These are phyloP conservation scores for Chlorella ohadii DNA, from an alignment of 139 green algal genomes.

Conservation along the genomic window DNA sequence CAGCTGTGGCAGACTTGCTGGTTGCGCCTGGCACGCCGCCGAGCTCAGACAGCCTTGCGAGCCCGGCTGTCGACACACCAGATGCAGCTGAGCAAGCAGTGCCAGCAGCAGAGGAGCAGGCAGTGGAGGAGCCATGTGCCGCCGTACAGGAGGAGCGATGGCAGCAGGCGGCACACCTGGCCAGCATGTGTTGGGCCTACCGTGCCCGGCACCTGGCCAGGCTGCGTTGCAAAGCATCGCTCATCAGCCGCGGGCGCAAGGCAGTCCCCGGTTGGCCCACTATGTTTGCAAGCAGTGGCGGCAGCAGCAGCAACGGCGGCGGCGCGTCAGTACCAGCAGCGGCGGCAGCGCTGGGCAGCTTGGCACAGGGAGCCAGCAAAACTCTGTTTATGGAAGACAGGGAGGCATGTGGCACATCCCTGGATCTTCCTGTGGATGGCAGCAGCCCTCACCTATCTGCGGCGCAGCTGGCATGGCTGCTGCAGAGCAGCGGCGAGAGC, in stretches of 20 bases:
- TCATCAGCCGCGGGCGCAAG: background rate
- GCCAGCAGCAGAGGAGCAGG: too few relatives aligned
- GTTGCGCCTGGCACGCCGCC: too few relatives aligned
- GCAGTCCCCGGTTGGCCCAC: background rate
- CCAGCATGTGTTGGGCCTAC: conserved; percentile 28
- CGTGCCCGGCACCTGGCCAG: background rate
- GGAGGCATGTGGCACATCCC: background rate
- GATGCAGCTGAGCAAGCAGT: too few relatives aligned
- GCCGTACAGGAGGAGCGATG: background rate
- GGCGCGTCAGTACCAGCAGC: background rate
- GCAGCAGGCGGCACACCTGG: background rate
- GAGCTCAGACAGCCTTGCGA: too few relatives aligned
- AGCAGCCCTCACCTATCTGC: too few relatives aligned
- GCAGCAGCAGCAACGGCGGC: background rate
- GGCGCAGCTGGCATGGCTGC: background rate
- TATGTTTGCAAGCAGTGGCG: background rate
- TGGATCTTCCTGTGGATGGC: conserved; percentile 14
- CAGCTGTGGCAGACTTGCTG: too few relatives aligned
- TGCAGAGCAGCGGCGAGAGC: background rate
- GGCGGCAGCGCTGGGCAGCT: background rate
- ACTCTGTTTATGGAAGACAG: conserved; percentile 51
- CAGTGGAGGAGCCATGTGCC: background rate
- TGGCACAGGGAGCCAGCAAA: conserved; percentile 15
- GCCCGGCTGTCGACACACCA: too few relatives aligned
- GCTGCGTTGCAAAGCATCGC: background rate